phyloP scores from a whole-genome alignment of 2,329 filamentous ascomycete genomes.

The Scytalidium lignicola region DNA sequence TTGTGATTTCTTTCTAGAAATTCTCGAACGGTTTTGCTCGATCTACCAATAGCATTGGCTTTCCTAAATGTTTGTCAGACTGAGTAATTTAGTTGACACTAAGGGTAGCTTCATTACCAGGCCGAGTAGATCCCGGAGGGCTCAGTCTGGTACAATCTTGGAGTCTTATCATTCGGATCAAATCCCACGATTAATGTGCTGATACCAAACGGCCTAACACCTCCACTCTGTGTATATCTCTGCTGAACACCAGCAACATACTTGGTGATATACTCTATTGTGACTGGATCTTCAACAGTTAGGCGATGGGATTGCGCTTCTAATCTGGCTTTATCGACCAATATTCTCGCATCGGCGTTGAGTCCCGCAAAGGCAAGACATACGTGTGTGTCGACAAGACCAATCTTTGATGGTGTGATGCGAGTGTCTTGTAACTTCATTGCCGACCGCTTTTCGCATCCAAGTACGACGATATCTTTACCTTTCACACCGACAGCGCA shows the following conservation, averaged over 20 bases:
- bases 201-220: constrained; percentile 97
- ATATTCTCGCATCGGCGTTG: constrained; percentile 95
- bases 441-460: constrained; percentile 96
- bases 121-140: constrained; percentile 99
- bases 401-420: constrained; percentile 98
- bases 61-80: constrained; percentile 59
- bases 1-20: constrained; percentile 99
- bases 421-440: constrained; percentile 99
- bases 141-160: constrained; percentile 94
- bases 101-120: constrained; percentile 55
- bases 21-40: constrained; percentile 97
- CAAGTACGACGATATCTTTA: constrained; percentile 86
- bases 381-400: constrained; percentile 90
- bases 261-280: constrained; percentile 99
- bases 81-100: not conserved
- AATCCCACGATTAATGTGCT: constrained; percentile 98
- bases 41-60: constrained; percentile 96
- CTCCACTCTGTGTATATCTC: constrained; percentile 97
- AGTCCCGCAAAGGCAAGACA: constrained; percentile 95
- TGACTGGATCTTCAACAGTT: constrained; percentile 94
- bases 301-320: constrained; percentile 97
- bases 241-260: constrained; percentile 97
- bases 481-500: constrained; percentile 98
- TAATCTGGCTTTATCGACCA: constrained; percentile 95
- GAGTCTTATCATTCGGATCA: constrained; percentile 83